A percentile compares a stretch with the other conserved stretches of the same genome.
Evolutionary conservation across 805 yeast species (phyloP).

Genomic region (Yamadazyma laniorum): DNA sequence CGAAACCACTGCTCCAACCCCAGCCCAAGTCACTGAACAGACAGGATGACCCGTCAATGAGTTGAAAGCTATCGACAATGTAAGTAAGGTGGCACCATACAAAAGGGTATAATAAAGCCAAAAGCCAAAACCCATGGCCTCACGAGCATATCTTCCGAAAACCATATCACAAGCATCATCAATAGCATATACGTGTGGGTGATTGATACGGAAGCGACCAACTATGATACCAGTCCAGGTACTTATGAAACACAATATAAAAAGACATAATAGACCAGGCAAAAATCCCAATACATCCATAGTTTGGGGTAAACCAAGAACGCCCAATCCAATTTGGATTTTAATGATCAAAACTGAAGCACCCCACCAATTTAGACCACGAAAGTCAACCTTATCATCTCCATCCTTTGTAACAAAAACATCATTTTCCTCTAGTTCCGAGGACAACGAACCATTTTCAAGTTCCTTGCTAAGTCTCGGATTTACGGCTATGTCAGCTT

Average conservation of each 20-base stretch:
- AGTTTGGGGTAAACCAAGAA: slow-evolving; percentile 12
- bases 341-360: slow-evolving; percentile 14
- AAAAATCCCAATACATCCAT: slow-evolving; percentile 11
- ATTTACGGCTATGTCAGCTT: too few relatives aligned
- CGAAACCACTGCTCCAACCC: slow-evolving; percentile 10
- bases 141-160: slow-evolving; percentile 12
- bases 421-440: slow-evolving; percentile 4
- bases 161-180: slow-evolving; percentile 13
- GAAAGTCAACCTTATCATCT: slow-evolving; percentile 10
- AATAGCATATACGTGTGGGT: slow-evolving; percentile 12
- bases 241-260: slow-evolving; percentile 8
- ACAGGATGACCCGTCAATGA: slow-evolving; percentile 10
- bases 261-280: slow-evolving; percentile 11
- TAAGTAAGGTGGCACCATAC: slow-evolving; percentile 10
- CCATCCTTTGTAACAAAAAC: slow-evolving; percentile 9
- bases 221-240: slow-evolving; percentile 13
- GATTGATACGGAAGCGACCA: slow-evolving; percentile 11
- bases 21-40: slow-evolving; percentile 12
- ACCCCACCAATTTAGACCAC: slow-evolving; percentile 11
- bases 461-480: too few relatives aligned
- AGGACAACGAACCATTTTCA: neutral
- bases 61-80: slow-evolving; percentile 11
- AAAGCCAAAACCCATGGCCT: slow-evolving; percentile 8
- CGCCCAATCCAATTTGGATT: slow-evolving; percentile 13
- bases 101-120: slow-evolving; percentile 11